Percentiles rank a stretch among this genome's conserved stretches.
phyloP scores from a whole-genome alignment of 2,329 filamentous ascomycete species.

The Stemphylium lycopersici region DNA sequence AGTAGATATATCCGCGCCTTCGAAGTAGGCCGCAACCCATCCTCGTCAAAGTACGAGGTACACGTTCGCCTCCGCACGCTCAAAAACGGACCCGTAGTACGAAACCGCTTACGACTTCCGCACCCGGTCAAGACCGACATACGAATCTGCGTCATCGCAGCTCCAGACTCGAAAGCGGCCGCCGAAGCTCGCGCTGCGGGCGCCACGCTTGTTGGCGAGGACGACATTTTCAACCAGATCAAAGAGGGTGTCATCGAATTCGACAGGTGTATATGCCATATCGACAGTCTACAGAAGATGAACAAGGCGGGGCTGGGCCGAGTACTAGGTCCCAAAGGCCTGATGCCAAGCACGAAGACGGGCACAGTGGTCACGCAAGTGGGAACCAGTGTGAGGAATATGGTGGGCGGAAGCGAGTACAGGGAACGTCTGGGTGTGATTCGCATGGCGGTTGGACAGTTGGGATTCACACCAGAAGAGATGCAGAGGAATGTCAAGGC shows the following conservation, averaged over 20 bases:
- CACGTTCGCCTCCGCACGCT: slow-evolving; percentile 80
- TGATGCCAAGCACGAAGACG: slow-evolving; percentile 90
- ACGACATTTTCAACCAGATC: slow-evolving; percentile 81
- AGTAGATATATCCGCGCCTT: slow-evolving; percentile 84
- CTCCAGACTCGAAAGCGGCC: slow-evolving; percentile 77
- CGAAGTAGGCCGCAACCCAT: slow-evolving; percentile 82
- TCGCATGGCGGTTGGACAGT: slow-evolving; percentile 86
- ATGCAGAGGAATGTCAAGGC: slow-evolving; percentile 82
- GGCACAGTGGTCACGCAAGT: slow-evolving; percentile 89
- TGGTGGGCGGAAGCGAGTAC: slow-evolving; percentile 85
- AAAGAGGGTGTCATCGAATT: slow-evolving; percentile 80
- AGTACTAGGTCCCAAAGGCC: slow-evolving; percentile 82
- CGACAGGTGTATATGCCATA: slow-evolving; percentile 86
- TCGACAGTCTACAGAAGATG: slow-evolving; percentile 75
- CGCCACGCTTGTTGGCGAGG: slow-evolving; percentile 82
- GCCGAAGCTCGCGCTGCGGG: slow-evolving; percentile 77
- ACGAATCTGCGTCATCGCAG: slow-evolving; percentile 87
- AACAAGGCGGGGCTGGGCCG: slow-evolving; percentile 81
- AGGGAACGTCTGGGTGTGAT: slow-evolving; percentile 85
- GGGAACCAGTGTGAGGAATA: slow-evolving; percentile 73
- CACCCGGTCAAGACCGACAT: slow-evolving; percentile 88
- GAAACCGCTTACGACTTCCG: slow-evolving; percentile 85
- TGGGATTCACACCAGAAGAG: slow-evolving; percentile 87
- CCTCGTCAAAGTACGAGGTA: slow-evolving; percentile 83
- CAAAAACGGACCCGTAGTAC: slow-evolving; percentile 85